Evolutionary conservation across 2,329 filamentous ascomycete species (phyloP), one percentile per base, ranked within the genome.

Genomic region (Aspergillus aculeatus): DNA sequence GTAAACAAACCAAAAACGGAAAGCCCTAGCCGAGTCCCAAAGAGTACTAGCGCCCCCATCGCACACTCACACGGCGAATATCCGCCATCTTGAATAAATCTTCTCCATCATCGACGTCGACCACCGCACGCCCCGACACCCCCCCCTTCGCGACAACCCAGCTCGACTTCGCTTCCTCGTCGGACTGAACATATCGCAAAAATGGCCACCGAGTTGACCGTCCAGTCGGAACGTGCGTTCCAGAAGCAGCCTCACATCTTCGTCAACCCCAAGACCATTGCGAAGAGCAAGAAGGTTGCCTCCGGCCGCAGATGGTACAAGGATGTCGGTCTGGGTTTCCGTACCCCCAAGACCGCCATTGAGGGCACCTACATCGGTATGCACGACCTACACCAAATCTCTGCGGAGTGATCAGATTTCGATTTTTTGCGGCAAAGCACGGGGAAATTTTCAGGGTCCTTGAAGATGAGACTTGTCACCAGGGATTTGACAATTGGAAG

Each of bases 191-290:
- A 44, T 77, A 73, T 78, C 82, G 83, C 83, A 85, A 87, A 80
- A 82, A 96, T 96, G 92, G 92, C 92, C 81, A 96, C 92, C 87
- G 92, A 96, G 87, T 87, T 97, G 85, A 96, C 92, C 82, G 95
- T 99, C 83, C 95, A 99, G 89, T 96, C 92, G 81, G 95, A 99
- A 90, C 94, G 95, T 86, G 95, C 95, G 87, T 99, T 91, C 91
- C 95, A 98, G 85, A 99, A 99, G 90, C 94, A 99, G 88, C 95
- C 95, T 82, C 95, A 99, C 84, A 96, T 99, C 87, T 99, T 98
- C 91, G 88, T 91, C 78, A 97, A 98, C 89, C 86, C 89, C 80
- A 99, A 99, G 90, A 84, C 85, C 81, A 92, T 92, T 86, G 83
- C 88, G 79, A 91, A 90, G 80, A 84, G 84, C 82, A 89, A 82